A percentile compares a stretch with the other conserved stretches of the same genome.
phyloP scores from a whole-genome alignment of 2,329 filamentous ascomycete species.

The Pyrenophora graminea region DNA sequence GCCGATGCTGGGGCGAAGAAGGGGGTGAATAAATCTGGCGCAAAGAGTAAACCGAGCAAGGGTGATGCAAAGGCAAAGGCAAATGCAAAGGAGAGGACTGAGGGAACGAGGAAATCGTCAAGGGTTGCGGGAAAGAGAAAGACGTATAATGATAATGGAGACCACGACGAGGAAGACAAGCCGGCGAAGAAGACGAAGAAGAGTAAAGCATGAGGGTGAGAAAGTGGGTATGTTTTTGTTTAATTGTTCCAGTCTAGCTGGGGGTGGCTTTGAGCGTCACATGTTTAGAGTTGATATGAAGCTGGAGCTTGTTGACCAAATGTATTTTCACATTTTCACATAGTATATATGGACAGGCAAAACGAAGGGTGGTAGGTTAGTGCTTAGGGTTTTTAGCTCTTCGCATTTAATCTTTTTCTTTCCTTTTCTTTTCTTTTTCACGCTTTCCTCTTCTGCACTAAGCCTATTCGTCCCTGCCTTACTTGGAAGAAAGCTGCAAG shows the following conservation, averaged over 20 bases:
- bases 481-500: not conserved
- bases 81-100: conserved; percentile 22
- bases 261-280: too few species aligned
- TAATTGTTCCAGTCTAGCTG: too few species aligned
- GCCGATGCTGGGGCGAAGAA: conserved; percentile 26
- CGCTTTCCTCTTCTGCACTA: not conserved
- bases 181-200: conserved; percentile 24
- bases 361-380: too few species aligned
- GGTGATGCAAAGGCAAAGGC: conserved; percentile 19
- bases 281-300: too few species aligned
- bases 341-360: too few species aligned
- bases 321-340: too few species aligned
- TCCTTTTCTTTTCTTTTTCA: not conserved
- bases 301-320: too few species aligned
- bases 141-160: conserved; percentile 21
- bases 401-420: not conserved
- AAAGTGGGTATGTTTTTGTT: not conserved
- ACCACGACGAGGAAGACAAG: conserved; percentile 22
- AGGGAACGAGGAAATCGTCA: conserved; percentile 26
- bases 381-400: not conserved
- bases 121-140: conserved; percentile 30
- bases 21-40: conserved; percentile 17
- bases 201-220: conserved; percentile 12
- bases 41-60: conserved; percentile 20
- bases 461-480: conserved; percentile 3